phyloP scores from a whole-genome alignment of 2,329 filamentous ascomycete genomes.

The Diaporthe destruens region DNA sequence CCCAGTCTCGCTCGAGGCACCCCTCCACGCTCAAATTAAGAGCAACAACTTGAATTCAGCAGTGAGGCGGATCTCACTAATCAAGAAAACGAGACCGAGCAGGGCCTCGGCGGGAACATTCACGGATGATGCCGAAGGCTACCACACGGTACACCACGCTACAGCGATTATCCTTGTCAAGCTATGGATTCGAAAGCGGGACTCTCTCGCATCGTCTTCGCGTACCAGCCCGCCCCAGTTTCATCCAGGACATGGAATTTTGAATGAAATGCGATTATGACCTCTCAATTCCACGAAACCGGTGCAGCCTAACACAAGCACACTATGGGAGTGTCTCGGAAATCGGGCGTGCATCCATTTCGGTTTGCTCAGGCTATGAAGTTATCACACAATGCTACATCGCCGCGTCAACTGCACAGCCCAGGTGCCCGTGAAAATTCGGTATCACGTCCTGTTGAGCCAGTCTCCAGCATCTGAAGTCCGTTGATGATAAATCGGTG shows the following conservation, averaged over 20 bases:
- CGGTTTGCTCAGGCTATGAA: no score
- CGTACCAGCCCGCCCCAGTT: background rate
- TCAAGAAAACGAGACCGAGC: background rate
- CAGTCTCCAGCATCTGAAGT: background rate
- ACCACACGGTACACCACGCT: no score
- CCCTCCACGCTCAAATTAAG: background rate
- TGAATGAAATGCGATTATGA: background rate
- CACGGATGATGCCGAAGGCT: background rate
- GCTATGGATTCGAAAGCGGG: background rate
- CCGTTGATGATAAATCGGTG: background rate
- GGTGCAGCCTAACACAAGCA: background rate
- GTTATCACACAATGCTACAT: background rate
- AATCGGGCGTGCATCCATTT: background rate
- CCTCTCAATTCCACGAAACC: background rate
- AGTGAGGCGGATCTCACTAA: background rate
- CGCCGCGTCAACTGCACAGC: background rate
- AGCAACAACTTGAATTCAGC: background rate
- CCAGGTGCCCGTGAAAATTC: background rate
- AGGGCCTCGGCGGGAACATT: no score
- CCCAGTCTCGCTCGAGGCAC: no score
- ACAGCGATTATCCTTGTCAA: background rate
- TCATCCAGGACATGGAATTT: background rate
- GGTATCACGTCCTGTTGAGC: background rate
- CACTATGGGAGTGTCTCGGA: background rate
- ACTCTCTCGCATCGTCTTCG: background rate